phyloP scores from a whole-genome alignment of 768 basidiomycete species.

The Lentinula boryana region DNA sequence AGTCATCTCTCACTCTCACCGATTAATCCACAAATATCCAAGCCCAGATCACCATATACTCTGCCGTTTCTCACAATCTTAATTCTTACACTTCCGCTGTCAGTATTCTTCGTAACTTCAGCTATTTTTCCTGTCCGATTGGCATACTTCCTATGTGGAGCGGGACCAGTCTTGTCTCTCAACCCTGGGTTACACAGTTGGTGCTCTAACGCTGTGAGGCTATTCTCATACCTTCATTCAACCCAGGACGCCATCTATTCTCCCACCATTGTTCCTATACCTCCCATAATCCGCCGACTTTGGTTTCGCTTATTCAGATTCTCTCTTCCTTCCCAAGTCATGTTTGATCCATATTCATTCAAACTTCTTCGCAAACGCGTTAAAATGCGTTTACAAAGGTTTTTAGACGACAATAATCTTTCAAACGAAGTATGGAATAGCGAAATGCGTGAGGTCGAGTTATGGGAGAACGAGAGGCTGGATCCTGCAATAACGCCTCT shows the following conservation, averaged over 20 bases:
- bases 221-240: background rate
- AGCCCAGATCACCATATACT: conserved; percentile 42
- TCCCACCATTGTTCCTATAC: background rate
- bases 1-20: conserved; percentile 45
- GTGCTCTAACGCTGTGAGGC: background rate
- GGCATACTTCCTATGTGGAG: conserved; percentile 40
- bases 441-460: conserved; percentile 61
- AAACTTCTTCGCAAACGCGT: conserved; percentile 13
- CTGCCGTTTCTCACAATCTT: conserved; percentile 46
- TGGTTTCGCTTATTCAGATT: background rate
- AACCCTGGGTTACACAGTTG: conserved; percentile 37
- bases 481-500: conserved; percentile 14
- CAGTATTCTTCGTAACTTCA: conserved; percentile 39
- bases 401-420: conserved; percentile 63
- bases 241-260: background rate
- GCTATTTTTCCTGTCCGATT: conserved; percentile 43
- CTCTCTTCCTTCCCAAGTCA: background rate
- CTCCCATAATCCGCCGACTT: background rate
- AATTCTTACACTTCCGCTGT: conserved; percentile 41
- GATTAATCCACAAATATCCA: conserved; percentile 31
- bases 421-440: conserved; percentile 59
- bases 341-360: conserved; percentile 3
- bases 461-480: conserved; percentile 81
- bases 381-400: conserved; percentile 25
- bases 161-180: conserved; percentile 45